Evolutionary conservation across 1,284 basidiomycete genomes (phyloP).

Genomic region (Phlebopus sp.): DNA sequence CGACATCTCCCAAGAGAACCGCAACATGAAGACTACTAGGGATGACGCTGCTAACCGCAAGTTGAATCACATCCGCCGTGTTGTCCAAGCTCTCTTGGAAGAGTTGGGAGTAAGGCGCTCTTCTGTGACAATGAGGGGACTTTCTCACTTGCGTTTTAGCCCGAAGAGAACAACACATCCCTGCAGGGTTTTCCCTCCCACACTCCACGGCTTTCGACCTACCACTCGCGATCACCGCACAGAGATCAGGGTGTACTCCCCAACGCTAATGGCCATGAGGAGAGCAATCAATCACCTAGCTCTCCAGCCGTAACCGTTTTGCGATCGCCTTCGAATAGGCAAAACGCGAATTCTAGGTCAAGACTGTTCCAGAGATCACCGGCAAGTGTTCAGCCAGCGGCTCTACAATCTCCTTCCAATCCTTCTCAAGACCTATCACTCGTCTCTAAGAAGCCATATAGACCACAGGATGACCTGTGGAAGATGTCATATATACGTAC

Average conservation of each 20-base stretch:
- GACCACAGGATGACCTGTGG: constrained; percentile 22
- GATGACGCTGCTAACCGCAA: constrained; percentile 34
- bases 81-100: constrained; percentile 39
- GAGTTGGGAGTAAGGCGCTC: constrained; percentile 36
- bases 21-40: constrained; percentile 11
- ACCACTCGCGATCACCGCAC: background rate
- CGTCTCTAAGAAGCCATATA: constrained; percentile 5
- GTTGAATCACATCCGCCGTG: constrained; percentile 36
- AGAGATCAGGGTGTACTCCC: background rate
- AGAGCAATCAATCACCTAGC: background rate
- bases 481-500: constrained; percentile 25
- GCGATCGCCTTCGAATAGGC: background rate
- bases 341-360: background rate
- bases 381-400: background rate
- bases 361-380: background rate
- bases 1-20: constrained; percentile 1
- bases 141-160: constrained; percentile 16
- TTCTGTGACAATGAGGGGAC: background rate
- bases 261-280: background rate
- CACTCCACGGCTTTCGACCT: constrained; percentile 4
- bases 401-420: background rate
- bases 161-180: constrained; percentile 20
- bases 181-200: constrained; percentile 11
- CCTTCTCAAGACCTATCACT: constrained; percentile 4
- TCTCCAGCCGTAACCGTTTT: background rate